Percentiles rank a stretch among this genome's conserved stretches.
phyloP scores from a whole-genome alignment of 2,329 filamentous ascomycete species.

The Aspergillus oerlinghausenensis region DNA sequence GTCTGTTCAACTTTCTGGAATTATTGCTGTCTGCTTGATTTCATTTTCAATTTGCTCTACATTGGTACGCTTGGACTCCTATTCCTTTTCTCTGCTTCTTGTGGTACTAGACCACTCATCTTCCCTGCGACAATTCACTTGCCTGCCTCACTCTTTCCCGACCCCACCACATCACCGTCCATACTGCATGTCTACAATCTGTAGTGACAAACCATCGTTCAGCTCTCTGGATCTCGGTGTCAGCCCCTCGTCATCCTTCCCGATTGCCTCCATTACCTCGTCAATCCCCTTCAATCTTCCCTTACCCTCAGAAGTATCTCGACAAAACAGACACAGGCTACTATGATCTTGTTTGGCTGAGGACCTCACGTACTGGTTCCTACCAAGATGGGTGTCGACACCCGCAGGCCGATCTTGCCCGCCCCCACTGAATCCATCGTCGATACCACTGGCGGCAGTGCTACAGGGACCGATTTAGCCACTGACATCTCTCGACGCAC shows the following conservation, averaged over 20 bases:
- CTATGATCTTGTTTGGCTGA: constrained; percentile 35
- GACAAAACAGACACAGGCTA: constrained; percentile 20
- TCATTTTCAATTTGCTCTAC: constrained; percentile 2
- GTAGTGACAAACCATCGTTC: neutral
- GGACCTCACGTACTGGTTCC: constrained; percentile 8
- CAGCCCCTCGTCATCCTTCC: neutral
- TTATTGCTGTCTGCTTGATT: neutral
- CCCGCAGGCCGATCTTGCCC: constrained; percentile 46
- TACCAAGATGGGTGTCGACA: constrained; percentile 45
- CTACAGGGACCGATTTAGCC: constrained; percentile 44
- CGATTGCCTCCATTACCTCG: neutral
- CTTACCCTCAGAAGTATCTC: constrained; percentile 5
- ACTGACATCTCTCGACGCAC: constrained; percentile 48
- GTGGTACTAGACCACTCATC: constrained; percentile 4
- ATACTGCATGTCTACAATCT: neutral
- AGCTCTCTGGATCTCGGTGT: neutral
- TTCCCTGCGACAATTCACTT: constrained; percentile 1
- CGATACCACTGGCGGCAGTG: constrained; percentile 41
- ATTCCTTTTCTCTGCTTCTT: constrained; percentile 1
- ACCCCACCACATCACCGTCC: neutral
- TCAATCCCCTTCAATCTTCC: constrained; percentile 8
- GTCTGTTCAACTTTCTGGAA: constrained; percentile 2
- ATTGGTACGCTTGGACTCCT: constrained; percentile 16
- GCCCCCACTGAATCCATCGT: constrained; percentile 48
- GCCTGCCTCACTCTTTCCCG: neutral